These are phyloP conservation scores for Pascua guehoae DNA, from an alignment of 1,284 basidiomycete species.

Conservation along the genomic window DNA sequence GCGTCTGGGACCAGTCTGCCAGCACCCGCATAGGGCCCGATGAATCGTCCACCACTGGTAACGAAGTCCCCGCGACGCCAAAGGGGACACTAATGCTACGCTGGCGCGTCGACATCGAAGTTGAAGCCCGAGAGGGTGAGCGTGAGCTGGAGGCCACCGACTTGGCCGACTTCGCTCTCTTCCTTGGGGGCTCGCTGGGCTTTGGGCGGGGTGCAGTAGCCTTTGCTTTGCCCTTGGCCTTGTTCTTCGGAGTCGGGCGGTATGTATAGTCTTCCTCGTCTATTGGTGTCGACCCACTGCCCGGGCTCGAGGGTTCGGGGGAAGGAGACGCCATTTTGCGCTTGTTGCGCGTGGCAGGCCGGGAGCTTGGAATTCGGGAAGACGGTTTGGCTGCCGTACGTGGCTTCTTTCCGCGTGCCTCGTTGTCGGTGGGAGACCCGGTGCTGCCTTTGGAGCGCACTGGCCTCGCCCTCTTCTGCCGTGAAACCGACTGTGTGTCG, in stretches of 20 bases:
- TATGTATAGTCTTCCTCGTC: slow-evolving; percentile 25
- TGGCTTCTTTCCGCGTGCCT: neutral
- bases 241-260: slow-evolving; percentile 8
- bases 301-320: slow-evolving; percentile 10
- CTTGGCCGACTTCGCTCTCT: neutral
- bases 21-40: slow-evolving; percentile 9
- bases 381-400: neutral
- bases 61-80: neutral
- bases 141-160: neutral
- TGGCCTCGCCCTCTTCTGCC: neutral
- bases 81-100: neutral
- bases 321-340: slow-evolving; percentile 12
- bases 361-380: neutral
- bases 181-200: neutral
- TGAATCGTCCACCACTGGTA: neutral
- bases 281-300: slow-evolving; percentile 20
- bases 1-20: slow-evolving; percentile 8
- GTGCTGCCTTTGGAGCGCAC: neutral
- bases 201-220: neutral
- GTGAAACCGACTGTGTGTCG: neutral
- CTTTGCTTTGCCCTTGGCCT: slow-evolving; percentile 7
- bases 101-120: neutral
- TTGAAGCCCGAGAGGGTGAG: neutral
- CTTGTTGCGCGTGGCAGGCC: slow-evolving; percentile 4
- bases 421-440: neutral